Base-by-base conservation (phyloP, 139 green algal species). In the Closterium sp. region DNA sequence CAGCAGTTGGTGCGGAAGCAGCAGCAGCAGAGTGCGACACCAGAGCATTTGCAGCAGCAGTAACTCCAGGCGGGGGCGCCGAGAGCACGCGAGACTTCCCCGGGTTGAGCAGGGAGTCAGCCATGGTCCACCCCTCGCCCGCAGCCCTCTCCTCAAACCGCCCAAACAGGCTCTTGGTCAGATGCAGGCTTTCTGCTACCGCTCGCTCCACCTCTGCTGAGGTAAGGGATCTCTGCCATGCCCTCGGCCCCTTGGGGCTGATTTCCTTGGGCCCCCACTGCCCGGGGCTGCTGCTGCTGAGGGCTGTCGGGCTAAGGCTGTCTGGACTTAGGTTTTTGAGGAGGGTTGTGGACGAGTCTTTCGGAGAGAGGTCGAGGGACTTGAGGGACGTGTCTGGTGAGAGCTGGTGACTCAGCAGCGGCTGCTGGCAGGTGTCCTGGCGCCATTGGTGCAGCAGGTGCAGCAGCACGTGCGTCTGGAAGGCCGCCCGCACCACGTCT, bases 401-500 rank as follows among this genome's bases (percentile, higher is more conserved):
- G 34, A 43, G 30, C 9, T 34, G 31, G n/a, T 28, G 34, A 34
- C 12, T 90, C 87, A 84, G 31, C 31, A 88, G 84, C 6, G 30
- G 83, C n/a, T 86, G 83, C 83, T 86, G 83, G 31, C n/a, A 33
- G 25, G 85, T 76, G 55, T 76, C 55, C 55, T 76, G 55, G 16
- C 33, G 85, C 30, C 85, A 36, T 33, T 33, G 32, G n/a, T 91
- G 87, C 34, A 91, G 87, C 31, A 85, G 23, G 87, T 91, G 88
- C 28, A 91, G 88, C 88, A 91, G 66, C 23, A 91, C 38, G 81
- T 91, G 88, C 23, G 88, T 83, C 88, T 91, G 93, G 89, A 98
- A 96, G 0, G 96, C 94, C 2, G 95, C 96, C 34, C 94, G 92
- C 7, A 98, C 90, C 38, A 94, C 94, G 84, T 97, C 94, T 23